Conservation (phyloP, 345 rosid genomes). For the Lepidium aucheri region DNA sequence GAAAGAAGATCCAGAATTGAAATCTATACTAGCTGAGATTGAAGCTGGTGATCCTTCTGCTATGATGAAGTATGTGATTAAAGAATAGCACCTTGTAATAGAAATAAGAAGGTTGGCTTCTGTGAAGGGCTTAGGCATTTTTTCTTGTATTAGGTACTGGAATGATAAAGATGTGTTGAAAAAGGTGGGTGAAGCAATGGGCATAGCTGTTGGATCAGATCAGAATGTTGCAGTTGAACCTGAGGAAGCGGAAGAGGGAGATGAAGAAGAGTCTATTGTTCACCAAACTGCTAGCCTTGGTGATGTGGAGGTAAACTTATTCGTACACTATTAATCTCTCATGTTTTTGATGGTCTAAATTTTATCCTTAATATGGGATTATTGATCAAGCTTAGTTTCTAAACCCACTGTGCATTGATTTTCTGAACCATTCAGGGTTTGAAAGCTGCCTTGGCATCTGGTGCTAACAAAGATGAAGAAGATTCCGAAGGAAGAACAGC, state of each 20-base stretch:
- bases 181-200: constrained; percentile 98
- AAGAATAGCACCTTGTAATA: background rate
- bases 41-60: constrained; percentile 85
- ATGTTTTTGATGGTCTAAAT: background rate
- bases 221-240: constrained; percentile 43
- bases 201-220: constrained; percentile 60
- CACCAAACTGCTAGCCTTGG: constrained; percentile 88
- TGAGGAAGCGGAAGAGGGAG: constrained; percentile 50
- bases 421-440: constrained; percentile 46
- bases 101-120: background rate
- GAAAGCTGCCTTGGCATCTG: constrained; percentile 64
- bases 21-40: constrained; percentile 77
- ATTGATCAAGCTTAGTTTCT: background rate
- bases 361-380: background rate
- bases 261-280: constrained; percentile 85
- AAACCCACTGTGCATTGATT: background rate
- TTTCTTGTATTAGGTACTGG: constrained; percentile 59
- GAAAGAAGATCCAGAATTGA: constrained; percentile 80
- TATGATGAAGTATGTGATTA: constrained; percentile 69
- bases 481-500: constrained; percentile 97
- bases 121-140: background rate
- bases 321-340: background rate
- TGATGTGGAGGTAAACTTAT: constrained; percentile 60
- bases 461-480: constrained; percentile 89
- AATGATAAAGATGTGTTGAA: constrained; percentile 79